phyloP scores from a whole-genome alignment of 768 basidiomycete genomes.

The Xanthoconium stramineum region DNA sequence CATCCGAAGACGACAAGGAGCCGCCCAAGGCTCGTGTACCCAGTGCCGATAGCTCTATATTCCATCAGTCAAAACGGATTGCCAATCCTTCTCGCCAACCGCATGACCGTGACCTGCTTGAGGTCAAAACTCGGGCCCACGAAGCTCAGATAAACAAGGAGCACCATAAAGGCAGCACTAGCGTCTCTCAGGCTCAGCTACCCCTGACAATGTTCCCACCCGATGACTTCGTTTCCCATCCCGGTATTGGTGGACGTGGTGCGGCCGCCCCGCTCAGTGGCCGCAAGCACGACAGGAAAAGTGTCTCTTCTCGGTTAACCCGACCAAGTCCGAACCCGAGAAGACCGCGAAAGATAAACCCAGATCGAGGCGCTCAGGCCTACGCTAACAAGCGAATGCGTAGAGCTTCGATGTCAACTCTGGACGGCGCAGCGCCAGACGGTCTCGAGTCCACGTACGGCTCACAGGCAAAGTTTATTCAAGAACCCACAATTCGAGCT shows the following conservation, averaged over 20 bases:
- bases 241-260: neutral
- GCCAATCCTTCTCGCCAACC: conserved; percentile 3
- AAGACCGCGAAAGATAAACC: neutral
- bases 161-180: neutral
- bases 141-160: neutral
- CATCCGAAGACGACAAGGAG: conserved; percentile 21
- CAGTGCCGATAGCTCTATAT: neutral
- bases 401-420: neutral
- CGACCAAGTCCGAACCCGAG: neutral
- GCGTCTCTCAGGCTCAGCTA: neutral
- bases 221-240: neutral
- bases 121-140: neutral
- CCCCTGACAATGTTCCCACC: neutral
- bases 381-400: conserved; percentile 14
- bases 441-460: neutral
- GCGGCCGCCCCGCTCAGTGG: neutral
- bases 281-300: neutral
- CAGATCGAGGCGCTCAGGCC: neutral
- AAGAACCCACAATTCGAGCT: neutral
- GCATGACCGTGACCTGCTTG: neutral
- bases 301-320: neutral
- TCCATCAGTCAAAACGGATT: conserved; percentile 13
- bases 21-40: neutral
- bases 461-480: neutral
- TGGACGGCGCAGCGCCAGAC: neutral